These are phyloP conservation scores for Sclerotinia subarctica DNA, from an alignment of 2,329 filamentous ascomycete species.

Conservation along the genomic window DNA sequence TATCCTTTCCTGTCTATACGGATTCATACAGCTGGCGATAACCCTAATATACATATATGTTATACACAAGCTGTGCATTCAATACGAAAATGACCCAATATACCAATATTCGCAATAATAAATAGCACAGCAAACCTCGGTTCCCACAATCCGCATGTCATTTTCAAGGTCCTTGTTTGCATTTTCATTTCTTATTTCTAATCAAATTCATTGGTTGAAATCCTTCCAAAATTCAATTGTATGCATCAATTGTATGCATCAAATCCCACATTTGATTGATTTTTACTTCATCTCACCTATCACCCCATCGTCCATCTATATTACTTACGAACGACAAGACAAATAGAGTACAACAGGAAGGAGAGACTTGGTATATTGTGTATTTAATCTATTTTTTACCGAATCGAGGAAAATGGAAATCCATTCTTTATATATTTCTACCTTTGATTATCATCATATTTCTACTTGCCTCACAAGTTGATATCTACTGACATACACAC, in stretches of 20 bases:
- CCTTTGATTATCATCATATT: background rate
- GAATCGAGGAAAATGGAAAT: background rate
- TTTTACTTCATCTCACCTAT: background rate
- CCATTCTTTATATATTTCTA: background rate
- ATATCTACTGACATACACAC: background rate
- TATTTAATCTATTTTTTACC: background rate
- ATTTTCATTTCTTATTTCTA: background rate
- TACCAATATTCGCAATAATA: too few species aligned
- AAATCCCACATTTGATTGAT: constrained; percentile 3
- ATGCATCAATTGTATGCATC: background rate
- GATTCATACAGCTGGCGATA: too few species aligned
- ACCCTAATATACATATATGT: too few species aligned
- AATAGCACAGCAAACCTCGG: background rate
- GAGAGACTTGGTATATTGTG: background rate
- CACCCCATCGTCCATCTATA: too few species aligned
- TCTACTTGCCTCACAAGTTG: background rate
- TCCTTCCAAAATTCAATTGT: background rate
- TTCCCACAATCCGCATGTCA: background rate
- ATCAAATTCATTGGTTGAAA: background rate
- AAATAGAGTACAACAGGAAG: background rate
- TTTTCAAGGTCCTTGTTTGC: too few species aligned
- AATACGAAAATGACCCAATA: too few species aligned
- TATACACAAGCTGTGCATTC: too few species aligned
- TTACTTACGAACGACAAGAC: background rate
- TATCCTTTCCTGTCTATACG: too few species aligned